These are phyloP conservation scores for Leccinum uliginosum DNA, from an alignment of 768 basidiomycete species.

Conservation along the genomic window DNA sequence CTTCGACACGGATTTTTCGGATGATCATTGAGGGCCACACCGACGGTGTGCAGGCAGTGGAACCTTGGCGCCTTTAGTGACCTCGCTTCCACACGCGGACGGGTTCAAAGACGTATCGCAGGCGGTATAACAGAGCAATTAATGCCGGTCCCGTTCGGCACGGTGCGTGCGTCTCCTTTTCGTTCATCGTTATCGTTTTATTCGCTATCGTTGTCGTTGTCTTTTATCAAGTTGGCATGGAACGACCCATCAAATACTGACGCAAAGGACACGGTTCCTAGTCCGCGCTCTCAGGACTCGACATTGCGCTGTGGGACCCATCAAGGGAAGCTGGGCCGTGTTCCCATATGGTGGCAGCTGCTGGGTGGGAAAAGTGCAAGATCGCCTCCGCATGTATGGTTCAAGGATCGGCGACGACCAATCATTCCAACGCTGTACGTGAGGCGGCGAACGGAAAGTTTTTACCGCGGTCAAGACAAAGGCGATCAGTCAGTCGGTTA, in stretches of 20 bases:
- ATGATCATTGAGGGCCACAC: slow-evolving; percentile 73
- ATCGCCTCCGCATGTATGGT: slow-evolving; percentile 54
- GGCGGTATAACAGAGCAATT: slow-evolving; percentile 55
- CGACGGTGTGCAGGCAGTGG: slow-evolving; percentile 55
- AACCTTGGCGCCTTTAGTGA: slow-evolving; percentile 60
- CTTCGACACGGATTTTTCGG: slow-evolving; percentile 63
- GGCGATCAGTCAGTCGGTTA: slow-evolving; percentile 40
- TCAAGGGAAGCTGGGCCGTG: slow-evolving; percentile 65
- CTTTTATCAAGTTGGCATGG: neutral
- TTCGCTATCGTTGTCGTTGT: neutral
- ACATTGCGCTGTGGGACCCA: slow-evolving; percentile 70
- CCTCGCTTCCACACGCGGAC: slow-evolving; percentile 50
- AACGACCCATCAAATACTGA: neutral
- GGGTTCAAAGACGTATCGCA: slow-evolving; percentile 74
- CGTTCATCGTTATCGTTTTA: neutral
- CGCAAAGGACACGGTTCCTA: slow-evolving; percentile 11
- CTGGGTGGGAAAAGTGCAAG: slow-evolving; percentile 65
- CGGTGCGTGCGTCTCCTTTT: slow-evolving; percentile 29
- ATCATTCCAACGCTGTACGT: slow-evolving; percentile 43
- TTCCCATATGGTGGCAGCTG: slow-evolving; percentile 63
- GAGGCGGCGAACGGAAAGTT: slow-evolving; percentile 55
- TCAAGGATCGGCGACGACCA: slow-evolving; percentile 49
- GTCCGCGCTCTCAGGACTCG: slow-evolving; percentile 55
- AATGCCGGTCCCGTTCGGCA: slow-evolving; percentile 58
- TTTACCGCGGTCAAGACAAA: slow-evolving; percentile 77